phyloP scores from a whole-genome alignment of 164 flowering plant species.

The Aristolochia fimbriata region DNA sequence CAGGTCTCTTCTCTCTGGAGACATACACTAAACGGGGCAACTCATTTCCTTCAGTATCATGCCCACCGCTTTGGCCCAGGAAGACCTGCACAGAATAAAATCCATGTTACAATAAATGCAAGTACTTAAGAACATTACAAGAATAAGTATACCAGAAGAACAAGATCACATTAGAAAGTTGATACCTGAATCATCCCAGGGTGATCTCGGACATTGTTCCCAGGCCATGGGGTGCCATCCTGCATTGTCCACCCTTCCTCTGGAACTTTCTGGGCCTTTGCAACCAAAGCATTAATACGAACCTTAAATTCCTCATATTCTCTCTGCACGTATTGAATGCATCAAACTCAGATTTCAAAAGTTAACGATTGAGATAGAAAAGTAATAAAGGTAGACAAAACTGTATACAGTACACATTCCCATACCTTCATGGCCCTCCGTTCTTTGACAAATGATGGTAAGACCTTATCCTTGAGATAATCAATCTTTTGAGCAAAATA shows the following conservation, averaged over 20 bases:
- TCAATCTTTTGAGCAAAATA: constrained; percentile 61
- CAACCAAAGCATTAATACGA: constrained; percentile 60
- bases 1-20: constrained; percentile 67
- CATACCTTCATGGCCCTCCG: constrained; percentile 67
- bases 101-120: not conserved
- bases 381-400: not conserved
- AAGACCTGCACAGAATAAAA: constrained; percentile 30
- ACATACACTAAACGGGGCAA: constrained; percentile 65
- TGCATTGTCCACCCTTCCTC: constrained; percentile 82
- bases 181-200: constrained; percentile 79
- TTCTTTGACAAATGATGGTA: constrained; percentile 57
- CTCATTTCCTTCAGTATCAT: constrained; percentile 55
- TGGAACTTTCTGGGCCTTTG: constrained; percentile 63
- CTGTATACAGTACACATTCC: not conserved
- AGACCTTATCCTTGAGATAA: constrained; percentile 53
- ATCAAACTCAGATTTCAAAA: not conserved
- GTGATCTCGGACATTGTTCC: constrained; percentile 72
- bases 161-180: not conserved
- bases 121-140: not conserved
- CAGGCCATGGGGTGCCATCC: constrained; percentile 80
- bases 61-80: constrained; percentile 58
- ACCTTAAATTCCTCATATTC: constrained; percentile 77
- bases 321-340: constrained; percentile 31
- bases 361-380: not conserved
- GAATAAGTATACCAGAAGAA: not conserved